A percentile compares a stretch with the other conserved stretches of the same genome.
Conservation (phyloP, 129 eudicot species). For the Arctium lappa region DNA sequence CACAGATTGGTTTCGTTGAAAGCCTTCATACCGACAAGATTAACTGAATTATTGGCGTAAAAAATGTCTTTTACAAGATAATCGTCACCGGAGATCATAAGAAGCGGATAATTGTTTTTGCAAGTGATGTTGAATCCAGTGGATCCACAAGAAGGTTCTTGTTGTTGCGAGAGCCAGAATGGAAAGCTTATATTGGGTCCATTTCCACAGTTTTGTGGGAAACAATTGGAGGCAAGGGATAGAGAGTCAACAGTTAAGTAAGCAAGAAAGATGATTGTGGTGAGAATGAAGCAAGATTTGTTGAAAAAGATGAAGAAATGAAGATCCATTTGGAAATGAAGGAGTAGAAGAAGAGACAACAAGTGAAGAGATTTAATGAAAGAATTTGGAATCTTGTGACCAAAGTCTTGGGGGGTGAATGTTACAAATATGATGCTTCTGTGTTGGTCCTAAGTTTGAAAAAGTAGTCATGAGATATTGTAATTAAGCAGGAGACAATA, state of each 20-base stretch:
- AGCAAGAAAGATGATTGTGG: conserved; percentile 14
- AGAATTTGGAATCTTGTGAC: conserved; percentile 19
- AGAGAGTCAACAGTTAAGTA: conserved; percentile 12
- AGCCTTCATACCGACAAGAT: conserved; percentile 28
- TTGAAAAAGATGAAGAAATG: conserved; percentile 13
- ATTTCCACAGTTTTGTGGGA: conserved; percentile 48
- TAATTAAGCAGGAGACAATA: background rate
- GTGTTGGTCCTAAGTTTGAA: conserved; percentile 27
- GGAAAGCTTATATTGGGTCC: conserved; percentile 48
- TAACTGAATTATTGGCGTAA: conserved; percentile 36
- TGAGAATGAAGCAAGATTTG: background rate
- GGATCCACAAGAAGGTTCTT: conserved; percentile 53
- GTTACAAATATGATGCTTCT: conserved; percentile 16
- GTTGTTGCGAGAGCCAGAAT: conserved; percentile 50
- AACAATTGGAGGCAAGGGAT: conserved; percentile 34
- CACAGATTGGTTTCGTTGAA: conserved; percentile 33
- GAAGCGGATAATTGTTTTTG: conserved; percentile 28
- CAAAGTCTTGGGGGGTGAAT: conserved; percentile 26
- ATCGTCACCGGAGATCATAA: conserved; percentile 40
- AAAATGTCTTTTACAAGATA: conserved; percentile 41
- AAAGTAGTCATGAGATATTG: conserved; percentile 15
- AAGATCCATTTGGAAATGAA: conserved; percentile 32
- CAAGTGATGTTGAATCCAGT: conserved; percentile 54
- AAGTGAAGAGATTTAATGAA: background rate
- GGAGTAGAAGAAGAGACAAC: conserved; percentile 3